Evolutionary conservation across 768 basidiomycete species (phyloP).

Genomic region (Kwoniella dejecticola): DNA sequence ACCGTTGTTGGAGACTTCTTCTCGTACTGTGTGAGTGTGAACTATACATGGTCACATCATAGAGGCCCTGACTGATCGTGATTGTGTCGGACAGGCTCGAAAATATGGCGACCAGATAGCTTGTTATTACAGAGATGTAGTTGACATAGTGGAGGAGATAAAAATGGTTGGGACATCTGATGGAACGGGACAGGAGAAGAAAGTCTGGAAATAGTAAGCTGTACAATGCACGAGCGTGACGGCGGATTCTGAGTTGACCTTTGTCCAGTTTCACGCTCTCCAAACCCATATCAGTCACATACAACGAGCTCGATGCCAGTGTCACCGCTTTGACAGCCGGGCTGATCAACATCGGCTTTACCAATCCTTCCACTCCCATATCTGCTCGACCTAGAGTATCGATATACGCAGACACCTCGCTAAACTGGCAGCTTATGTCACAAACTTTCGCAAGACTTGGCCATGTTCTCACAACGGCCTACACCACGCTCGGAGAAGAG

Average conservation of each 20-base stretch:
- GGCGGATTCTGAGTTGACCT: not conserved
- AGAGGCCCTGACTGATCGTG: not conserved
- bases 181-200: constrained; percentile 46
- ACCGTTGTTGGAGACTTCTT: constrained; percentile 48
- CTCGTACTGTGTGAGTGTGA: constrained; percentile 36
- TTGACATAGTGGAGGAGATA: constrained; percentile 52
- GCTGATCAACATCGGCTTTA: constrained; percentile 38
- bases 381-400: constrained; percentile 37
- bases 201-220: constrained; percentile 55
- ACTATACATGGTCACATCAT: not conserved
- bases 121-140: constrained; percentile 43
- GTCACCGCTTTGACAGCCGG: constrained; percentile 40
- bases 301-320: constrained; percentile 36
- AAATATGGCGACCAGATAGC: constrained; percentile 47
- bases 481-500: constrained; percentile 53
- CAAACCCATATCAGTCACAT: constrained; percentile 47
- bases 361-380: constrained; percentile 21
- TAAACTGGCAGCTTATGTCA: constrained; percentile 54
- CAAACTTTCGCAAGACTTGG: constrained; percentile 48
- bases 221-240: not conserved
- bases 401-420: constrained; percentile 53
- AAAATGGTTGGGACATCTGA: constrained; percentile 47
- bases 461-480: constrained; percentile 52
- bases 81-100: constrained; percentile 31
- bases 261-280: constrained; percentile 53